A percentile compares a stretch with the other conserved stretches of the same genome.
Evolutionary conservation across 2,329 filamentous ascomycete species (phyloP).

Genomic region (Metarhizium brunneum): DNA sequence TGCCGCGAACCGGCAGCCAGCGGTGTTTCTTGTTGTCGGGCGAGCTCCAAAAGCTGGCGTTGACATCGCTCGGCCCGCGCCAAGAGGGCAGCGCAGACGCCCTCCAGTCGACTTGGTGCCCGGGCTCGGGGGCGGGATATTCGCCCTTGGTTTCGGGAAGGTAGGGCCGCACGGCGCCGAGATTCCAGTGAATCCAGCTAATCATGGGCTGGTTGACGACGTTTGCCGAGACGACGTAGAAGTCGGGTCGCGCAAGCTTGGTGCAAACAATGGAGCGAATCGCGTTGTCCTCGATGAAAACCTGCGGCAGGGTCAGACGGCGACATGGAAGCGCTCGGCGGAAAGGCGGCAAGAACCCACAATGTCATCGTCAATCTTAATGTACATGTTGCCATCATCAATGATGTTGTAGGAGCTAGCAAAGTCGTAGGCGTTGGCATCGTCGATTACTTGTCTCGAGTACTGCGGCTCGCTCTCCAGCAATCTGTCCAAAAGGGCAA

Average conservation of each 20-base stretch:
- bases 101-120: conserved; percentile 25
- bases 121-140: conserved; percentile 16
- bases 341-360: conserved; percentile 16
- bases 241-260: conserved; percentile 39
- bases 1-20: conserved; percentile 34
- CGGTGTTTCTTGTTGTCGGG: conserved; percentile 34
- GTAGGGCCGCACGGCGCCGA: conserved; percentile 42
- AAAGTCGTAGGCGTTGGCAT: conserved; percentile 24
- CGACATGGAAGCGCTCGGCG: too few species aligned
- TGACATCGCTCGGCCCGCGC: conserved; percentile 18
- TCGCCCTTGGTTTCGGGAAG: conserved; percentile 34
- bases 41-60: conserved; percentile 20
- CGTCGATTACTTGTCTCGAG: conserved; percentile 22
- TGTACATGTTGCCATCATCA: conserved; percentile 34
- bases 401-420: conserved; percentile 32
- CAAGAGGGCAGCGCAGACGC: conserved; percentile 27
- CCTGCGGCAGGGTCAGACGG: conserved; percentile 12
- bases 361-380: conserved; percentile 29
- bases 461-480: conserved; percentile 25
- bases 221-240: conserved; percentile 44
- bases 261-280: conserved; percentile 45
- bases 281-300: conserved; percentile 26
- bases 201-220: conserved; percentile 47
- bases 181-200: conserved; percentile 43
- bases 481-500: conserved; percentile 28